Percentiles rank a stretch among this genome's conserved stretches.
Conservation (phyloP, 768 basidiomycete species). For the Lentinula sp. region DNA sequence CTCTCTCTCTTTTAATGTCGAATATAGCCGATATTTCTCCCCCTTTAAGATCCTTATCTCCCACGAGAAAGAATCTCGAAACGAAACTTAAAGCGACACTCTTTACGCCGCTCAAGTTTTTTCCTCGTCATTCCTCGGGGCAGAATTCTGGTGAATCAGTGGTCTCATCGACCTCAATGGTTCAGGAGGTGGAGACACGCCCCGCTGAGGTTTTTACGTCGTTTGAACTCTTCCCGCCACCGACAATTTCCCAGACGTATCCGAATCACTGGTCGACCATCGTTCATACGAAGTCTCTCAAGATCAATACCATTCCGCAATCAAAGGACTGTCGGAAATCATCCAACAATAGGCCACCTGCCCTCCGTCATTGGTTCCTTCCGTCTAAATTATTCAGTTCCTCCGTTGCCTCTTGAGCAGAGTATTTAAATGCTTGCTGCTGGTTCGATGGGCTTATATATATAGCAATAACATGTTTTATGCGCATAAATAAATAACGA, state of each 20-base stretch:
- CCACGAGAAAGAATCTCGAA: conserved; percentile 17
- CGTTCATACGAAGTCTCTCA: neutral
- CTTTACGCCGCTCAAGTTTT: conserved; percentile 38
- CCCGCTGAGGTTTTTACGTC: neutral
- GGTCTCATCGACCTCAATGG: conserved; percentile 17
- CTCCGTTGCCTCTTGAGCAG: conserved; percentile 20
- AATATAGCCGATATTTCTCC: conserved; percentile 34
- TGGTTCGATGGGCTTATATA: neutral
- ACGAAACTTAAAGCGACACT: conserved; percentile 27
- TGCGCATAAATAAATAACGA: neutral
- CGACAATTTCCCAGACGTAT: neutral
- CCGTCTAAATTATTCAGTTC: conserved; percentile 45
- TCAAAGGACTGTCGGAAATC: conserved; percentile 18
- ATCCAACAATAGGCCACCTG: conserved; percentile 28
- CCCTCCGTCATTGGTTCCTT: conserved; percentile 50
- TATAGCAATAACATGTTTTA: neutral
- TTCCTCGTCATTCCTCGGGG: conserved; percentile 34
- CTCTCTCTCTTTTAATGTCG: conserved; percentile 30
- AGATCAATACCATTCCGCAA: conserved; percentile 21
- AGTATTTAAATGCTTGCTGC: neutral
- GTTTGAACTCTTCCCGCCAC: neutral
- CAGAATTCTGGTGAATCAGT: neutral
- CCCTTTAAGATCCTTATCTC: conserved; percentile 26
- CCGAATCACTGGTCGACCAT: neutral
- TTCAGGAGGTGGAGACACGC: neutral